A percentile compares a stretch with the other conserved stretches of the same genome.
Evolutionary conservation across 352 stramenopile genomes (phyloP).

Genomic region (Elongisporangium anandrum): DNA sequence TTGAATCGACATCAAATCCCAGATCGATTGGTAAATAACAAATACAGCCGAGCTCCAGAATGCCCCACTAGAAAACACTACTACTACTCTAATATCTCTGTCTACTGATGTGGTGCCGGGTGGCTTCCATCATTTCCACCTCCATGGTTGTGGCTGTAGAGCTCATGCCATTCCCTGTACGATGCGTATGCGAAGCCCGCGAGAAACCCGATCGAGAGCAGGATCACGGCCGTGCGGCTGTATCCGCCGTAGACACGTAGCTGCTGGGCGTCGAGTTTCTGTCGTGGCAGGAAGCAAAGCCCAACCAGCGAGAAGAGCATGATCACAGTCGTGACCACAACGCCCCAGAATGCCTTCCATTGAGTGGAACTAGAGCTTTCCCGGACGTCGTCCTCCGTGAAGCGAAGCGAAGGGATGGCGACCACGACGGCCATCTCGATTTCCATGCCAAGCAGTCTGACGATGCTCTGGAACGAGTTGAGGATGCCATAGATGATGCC

Average conservation of each 20-base stretch:
- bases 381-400: conserved; percentile 3
- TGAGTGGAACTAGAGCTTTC: neutral
- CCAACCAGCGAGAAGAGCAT: conserved; percentile 17
- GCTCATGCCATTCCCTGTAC: neutral
- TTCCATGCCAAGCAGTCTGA: conserved; percentile 24
- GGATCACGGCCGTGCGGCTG: conserved; percentile 16
- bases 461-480: conserved; percentile 25
- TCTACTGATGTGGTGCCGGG: neutral
- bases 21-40: neutral
- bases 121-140: neutral
- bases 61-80: neutral
- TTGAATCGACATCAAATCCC: neutral
- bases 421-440: conserved; percentile 11
- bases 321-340: conserved; percentile 9
- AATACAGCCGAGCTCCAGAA: neutral
- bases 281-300: conserved; percentile 23
- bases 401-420: conserved; percentile 4
- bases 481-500: conserved; percentile 38
- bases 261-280: conserved; percentile 47
- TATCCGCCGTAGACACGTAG: conserved; percentile 43
- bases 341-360: conserved; percentile 12
- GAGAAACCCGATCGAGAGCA: conserved; percentile 20
- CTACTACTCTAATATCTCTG: neutral
- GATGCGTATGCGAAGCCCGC: neutral
- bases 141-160: neutral